Evolutionary conservation across 192 early-diverging fungal species (phyloP).

Genomic region (Mortierella antarctica): DNA sequence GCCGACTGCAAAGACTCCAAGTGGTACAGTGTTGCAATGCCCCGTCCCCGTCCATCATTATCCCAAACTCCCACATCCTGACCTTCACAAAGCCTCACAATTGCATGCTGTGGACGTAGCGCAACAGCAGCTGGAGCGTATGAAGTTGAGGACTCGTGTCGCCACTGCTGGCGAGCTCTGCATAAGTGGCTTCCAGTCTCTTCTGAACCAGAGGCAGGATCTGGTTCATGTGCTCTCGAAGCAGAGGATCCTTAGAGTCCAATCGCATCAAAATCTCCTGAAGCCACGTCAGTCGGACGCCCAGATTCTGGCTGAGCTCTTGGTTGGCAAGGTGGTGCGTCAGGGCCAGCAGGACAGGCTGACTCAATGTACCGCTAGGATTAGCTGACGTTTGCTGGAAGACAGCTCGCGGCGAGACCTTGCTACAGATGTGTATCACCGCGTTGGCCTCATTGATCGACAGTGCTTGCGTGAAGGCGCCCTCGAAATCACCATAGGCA

Average conservation of each 20-base stretch:
- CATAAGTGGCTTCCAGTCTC: slow-evolving; percentile 44
- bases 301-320: slow-evolving; percentile 50
- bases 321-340: slow-evolving; percentile 55
- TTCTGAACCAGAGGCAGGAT: slow-evolving; percentile 46
- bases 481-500: slow-evolving; percentile 44
- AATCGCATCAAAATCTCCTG: slow-evolving; percentile 33
- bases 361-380: slow-evolving; percentile 34
- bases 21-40: no score
- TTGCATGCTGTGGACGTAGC: slow-evolving; percentile 24
- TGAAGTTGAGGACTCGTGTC: slow-evolving; percentile 29
- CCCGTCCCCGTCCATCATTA: no score
- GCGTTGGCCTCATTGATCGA: slow-evolving; percentile 46
- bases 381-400: slow-evolving; percentile 40
- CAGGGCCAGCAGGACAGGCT: slow-evolving; percentile 58
- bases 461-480: slow-evolving; percentile 53
- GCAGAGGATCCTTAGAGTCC: slow-evolving; percentile 35
- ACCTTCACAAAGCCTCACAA: background rate
- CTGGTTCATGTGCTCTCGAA: slow-evolving; percentile 42
- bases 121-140: slow-evolving; percentile 30
- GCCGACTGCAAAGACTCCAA: no score
- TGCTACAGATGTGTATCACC: slow-evolving; percentile 52
- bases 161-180: slow-evolving; percentile 15
- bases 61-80: no score
- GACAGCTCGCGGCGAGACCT: slow-evolving; percentile 47
- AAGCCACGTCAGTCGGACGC: slow-evolving; percentile 30